Base-by-base conservation (phyloP, 2,329 filamentous ascomycete species). In the Diaporthe caulivora region DNA sequence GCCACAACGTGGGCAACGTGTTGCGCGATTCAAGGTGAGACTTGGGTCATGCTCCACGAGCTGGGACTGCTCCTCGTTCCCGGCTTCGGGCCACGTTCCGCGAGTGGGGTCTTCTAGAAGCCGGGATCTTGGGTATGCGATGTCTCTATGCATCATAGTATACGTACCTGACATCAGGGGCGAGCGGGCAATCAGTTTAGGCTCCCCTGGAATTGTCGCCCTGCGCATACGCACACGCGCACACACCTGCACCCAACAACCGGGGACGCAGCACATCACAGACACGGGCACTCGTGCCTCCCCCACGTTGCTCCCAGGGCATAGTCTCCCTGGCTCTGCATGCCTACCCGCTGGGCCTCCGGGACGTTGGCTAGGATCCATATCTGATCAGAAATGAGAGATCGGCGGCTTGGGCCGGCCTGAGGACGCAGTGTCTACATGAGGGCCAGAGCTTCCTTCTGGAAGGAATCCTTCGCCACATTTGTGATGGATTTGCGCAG, bases 21-120 rank as follows among this genome's bases (percentile, higher is more conserved):
- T 49, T 67, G 44, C 44, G 47, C 55, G 55, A 71, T 34, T 62
- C 55, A 62, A 57, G 53, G 17, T 69, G 40, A 55, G 51, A 69
- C 65, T 57, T 69, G 65, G 65, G 40, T 55, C 40, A 54, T 57
- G 51, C 65, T 47, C 51, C 71, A 53, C 68, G 60, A 74, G 74
- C 74, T 74, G 72, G 74, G 74, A 75, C 74, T 75, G 62, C 72
- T 74, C 72, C 64, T 65, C 72, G 74, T 62, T 70, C 74, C 72
- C 54, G 74, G 74, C 74, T 68, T 75, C 72, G 74, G 74, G 70
- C 44, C 47, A 55, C 29, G 47, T 72, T 68, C 74, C 72, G 70
- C 70, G 74, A 74, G 74, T 58, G 71, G 73, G 65, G 40, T 31
- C 18, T 60, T 70, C 31, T 60, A 60, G 54, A 73, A 60, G 62